A percentile compares a stretch with the other conserved stretches of the same genome.
phyloP scores from a whole-genome alignment of 1,284 basidiomycete genomes.

The Moniliella sp. region DNA sequence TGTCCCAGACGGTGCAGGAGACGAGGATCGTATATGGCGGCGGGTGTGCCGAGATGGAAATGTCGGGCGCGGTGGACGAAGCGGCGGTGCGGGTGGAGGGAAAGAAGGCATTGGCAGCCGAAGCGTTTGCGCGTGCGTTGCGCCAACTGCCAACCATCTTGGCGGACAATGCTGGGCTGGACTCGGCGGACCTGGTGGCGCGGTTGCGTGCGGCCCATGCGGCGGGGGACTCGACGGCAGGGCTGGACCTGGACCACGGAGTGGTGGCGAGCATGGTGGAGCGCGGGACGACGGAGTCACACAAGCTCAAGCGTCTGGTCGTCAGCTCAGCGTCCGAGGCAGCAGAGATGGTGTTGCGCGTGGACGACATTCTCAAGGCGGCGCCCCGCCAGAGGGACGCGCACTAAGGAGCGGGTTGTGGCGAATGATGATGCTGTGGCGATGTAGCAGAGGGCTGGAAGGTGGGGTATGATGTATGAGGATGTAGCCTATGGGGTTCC shows the following conservation, averaged over 20 bases:
- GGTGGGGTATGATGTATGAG: too few species aligned
- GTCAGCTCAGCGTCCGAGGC: constrained; percentile 84
- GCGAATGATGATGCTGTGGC: too few species aligned
- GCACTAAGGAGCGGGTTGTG: constrained; percentile 24
- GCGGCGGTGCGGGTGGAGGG: constrained; percentile 63
- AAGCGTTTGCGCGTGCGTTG: constrained; percentile 69
- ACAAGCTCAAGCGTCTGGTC: constrained; percentile 88
- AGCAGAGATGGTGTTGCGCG: constrained; percentile 92
- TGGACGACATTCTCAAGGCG: constrained; percentile 42
- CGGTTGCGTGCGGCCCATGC: constrained; percentile 79
- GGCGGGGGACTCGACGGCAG: constrained; percentile 61
- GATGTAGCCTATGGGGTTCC: too few species aligned
- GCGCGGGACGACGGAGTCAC: constrained; percentile 79
- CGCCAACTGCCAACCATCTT: constrained; percentile 50
- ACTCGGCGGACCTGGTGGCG: constrained; percentile 82
- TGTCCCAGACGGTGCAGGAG: constrained; percentile 93
- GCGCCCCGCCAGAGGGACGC: constrained; percentile 44
- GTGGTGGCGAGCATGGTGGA: constrained; percentile 65
- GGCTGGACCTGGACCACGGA: constrained; percentile 73
- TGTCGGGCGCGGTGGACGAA: constrained; percentile 83
- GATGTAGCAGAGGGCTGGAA: too few species aligned
- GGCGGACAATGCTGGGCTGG: constrained; percentile 90
- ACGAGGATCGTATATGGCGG: constrained; percentile 80
- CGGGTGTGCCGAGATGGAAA: constrained; percentile 90
- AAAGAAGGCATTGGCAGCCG: constrained; percentile 85